Base-by-base conservation (phyloP, 1,284 basidiomycete species). In the Puccinia hordei region DNA sequence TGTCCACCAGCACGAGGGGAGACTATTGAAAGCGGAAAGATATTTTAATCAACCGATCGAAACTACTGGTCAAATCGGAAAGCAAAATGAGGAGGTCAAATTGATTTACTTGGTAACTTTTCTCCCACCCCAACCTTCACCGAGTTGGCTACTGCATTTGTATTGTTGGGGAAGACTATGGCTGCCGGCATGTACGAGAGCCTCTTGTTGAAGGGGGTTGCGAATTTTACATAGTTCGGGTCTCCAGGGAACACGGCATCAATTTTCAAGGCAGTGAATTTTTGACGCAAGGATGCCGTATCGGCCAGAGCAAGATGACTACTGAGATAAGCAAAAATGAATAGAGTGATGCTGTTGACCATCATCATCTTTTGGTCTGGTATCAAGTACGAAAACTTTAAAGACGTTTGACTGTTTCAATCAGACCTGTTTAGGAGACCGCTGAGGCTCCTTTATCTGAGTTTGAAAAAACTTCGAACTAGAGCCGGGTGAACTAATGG, bases 221-320 rank as follows among this genome's bases (percentile, higher is more conserved):
- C 0, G 44, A 78, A 59, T 49, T 59, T 57, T 22, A 19, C 35
- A 35, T 69, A 78, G 15, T 71, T 46, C 19, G 66, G 33, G 57
- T 78, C 76, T 55, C 53, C 66, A 17, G 76, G 76, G 66, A 78
- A 78, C 1, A 78, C 51, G 17, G 76, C 76, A n/a, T 71, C 66
- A 30, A 78, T 71, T 35, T 78, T 78, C n/a, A 59, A 24, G 17
- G 65, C 22, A 35, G 44, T 51, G 53, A 77, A 68, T 55, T 77
- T 65, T 38, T 53, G 38, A 17, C 49, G 59, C 24, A 68, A 19
- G 12, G 74, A 77, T 35, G 46, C 59, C 27, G 63, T 55, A 57
- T 77, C 74, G 19, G 74, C 69, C 1, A n/a, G 15, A 44, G 15
- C 61, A 63, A 66, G 63, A 27, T 49, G 46, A 49, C 38, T 22